phyloP scores from a whole-genome alignment of 805 yeast genomes.

The Martiniozyma abietophila region DNA sequence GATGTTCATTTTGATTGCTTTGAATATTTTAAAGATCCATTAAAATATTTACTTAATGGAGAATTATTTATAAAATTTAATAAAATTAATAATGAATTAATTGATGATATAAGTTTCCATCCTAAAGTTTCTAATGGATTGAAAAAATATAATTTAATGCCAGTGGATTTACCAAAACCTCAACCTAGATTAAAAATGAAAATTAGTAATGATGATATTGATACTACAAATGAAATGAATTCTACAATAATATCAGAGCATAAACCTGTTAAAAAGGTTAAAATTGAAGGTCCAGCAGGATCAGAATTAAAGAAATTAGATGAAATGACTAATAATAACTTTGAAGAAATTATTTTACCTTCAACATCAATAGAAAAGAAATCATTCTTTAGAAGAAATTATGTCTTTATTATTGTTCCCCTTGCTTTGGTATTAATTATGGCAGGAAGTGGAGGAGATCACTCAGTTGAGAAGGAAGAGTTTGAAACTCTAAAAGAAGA shows the following conservation, averaged over 20 bases:
- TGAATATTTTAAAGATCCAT: constrained; percentile 1
- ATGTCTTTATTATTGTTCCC: constrained; percentile 53
- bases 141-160: no score
- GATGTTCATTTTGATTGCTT: no score
- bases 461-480: neutral
- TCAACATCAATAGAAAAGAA: constrained; percentile 16
- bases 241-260: neutral
- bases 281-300: neutral
- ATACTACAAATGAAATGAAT: neutral
- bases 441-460: constrained; percentile 1
- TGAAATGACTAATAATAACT: constrained; percentile 3
- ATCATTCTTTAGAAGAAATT: constrained; percentile 50
- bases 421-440: constrained; percentile 29
- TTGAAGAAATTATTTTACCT: constrained; percentile 8
- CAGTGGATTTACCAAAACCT: no score
- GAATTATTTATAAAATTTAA: neutral
- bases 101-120: neutral
- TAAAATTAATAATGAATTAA: neutral
- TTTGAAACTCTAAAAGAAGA: constrained; percentile 1
- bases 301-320: neutral
- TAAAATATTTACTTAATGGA: neutral
- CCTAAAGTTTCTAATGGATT: neutral
- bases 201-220: no score
- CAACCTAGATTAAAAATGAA: no score
- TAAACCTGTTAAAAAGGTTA: no score